phyloP scores from a whole-genome alignment of 2,329 filamentous ascomycete species.

The Venturia carpophila region DNA sequence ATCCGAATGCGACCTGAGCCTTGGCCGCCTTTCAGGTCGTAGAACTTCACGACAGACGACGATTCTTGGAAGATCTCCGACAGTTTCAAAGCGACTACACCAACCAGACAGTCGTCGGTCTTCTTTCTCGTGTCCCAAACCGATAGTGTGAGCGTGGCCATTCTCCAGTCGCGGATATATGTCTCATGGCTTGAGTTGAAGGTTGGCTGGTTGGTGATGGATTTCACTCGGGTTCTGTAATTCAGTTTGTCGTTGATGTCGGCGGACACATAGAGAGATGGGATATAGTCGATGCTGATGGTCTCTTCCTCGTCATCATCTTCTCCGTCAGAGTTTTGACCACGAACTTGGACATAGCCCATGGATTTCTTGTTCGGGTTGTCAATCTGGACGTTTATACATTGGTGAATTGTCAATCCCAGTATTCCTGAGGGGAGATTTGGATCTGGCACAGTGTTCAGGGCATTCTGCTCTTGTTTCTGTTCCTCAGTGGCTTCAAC shows the following conservation, averaged over 20 bases:
- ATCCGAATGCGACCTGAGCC: slow-evolving; percentile 3
- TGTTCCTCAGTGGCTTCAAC: background rate
- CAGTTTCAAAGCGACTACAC: background rate
- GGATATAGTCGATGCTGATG: background rate
- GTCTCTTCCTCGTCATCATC: slow-evolving; percentile 8
- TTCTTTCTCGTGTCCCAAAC: slow-evolving; percentile 10
- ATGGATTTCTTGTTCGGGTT: slow-evolving; percentile 10
- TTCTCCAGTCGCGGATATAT: slow-evolving; percentile 7
- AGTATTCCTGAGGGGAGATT: background rate
- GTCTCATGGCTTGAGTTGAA: slow-evolving; percentile 11
- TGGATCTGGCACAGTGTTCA: slow-evolving; percentile 1
- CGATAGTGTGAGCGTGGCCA: slow-evolving; percentile 4
- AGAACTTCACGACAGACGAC: slow-evolving; percentile 2
- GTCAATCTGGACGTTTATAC: background rate
- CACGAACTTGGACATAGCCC: slow-evolving; percentile 1
- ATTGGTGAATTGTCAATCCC: background rate
- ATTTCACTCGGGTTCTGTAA: slow-evolving; percentile 1
- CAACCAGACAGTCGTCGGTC: background rate
- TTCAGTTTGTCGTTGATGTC: slow-evolving; percentile 6
- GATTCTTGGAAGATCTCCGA: slow-evolving; percentile 6
- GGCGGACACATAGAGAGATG: background rate
- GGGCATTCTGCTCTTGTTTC: background rate
- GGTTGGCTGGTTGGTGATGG: slow-evolving; percentile 1
- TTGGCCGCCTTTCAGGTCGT: background rate
- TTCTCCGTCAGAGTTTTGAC: slow-evolving; percentile 3